Percentiles rank a stretch among this genome's conserved stretches.
These are phyloP conservation scores for Nigrospora osmanthi DNA, from an alignment of 2,329 filamentous ascomycete genomes.

Conservation along the genomic window DNA sequence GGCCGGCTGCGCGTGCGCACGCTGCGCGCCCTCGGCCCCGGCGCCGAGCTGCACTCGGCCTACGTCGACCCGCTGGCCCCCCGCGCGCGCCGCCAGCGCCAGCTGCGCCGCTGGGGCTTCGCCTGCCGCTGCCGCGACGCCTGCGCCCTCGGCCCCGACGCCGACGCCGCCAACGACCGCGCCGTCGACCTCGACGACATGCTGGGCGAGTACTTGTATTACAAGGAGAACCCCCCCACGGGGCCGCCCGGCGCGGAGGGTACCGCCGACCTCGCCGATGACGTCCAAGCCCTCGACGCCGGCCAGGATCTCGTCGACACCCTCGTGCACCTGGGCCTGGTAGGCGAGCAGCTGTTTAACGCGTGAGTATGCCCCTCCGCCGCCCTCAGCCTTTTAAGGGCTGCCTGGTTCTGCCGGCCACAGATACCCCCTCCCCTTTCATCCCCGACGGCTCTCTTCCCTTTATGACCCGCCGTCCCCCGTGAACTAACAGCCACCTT, in stretches of 20 bases:
- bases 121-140: constrained; percentile 7
- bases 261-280: constrained; percentile 2
- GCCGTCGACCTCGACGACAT: constrained; percentile 8
- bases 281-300: neutral
- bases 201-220: constrained; percentile 3
- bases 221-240: neutral
- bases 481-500: neutral
- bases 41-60: constrained; percentile 13
- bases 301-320: constrained; percentile 7
- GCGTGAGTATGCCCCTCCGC: neutral
- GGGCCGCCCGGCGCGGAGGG: constrained; percentile 3
- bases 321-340: constrained; percentile 5
- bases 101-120: constrained; percentile 7
- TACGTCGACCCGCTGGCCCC: constrained; percentile 9
- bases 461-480: too few species aligned
- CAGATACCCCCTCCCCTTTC: too few species aligned
- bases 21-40: constrained; percentile 11
- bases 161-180: constrained; percentile 5
- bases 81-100: constrained; percentile 7
- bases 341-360: neutral
- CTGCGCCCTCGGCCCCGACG: constrained; percentile 5
- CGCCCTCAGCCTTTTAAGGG: too few species aligned
- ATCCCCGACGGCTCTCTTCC: too few species aligned
- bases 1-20: constrained; percentile 13
- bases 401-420: too few species aligned